Evolutionary conservation across 192 early-diverging fungal genomes (phyloP).

Genomic region (Umbelopsis sp.): DNA sequence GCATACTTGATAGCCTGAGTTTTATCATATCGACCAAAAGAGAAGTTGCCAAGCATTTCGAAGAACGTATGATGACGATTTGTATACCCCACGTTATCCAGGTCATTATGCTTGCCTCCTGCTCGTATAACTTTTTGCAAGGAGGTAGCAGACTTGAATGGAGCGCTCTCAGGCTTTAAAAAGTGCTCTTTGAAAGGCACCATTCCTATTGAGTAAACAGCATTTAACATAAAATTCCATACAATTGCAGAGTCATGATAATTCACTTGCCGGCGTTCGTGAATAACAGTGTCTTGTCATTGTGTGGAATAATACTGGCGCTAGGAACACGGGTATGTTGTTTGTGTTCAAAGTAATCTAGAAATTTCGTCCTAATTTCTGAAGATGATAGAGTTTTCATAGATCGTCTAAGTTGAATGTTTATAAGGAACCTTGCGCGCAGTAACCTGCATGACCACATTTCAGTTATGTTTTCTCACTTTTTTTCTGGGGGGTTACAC

Average conservation of each 20-base stretch:
- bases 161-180: slow-evolving; percentile 46
- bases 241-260: not conserved
- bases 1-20: slow-evolving; percentile 54
- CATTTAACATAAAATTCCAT: not conserved
- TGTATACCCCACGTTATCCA: slow-evolving; percentile 67
- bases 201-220: slow-evolving; percentile 42
- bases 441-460: slow-evolving; percentile 11
- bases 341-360: slow-evolving; percentile 47
- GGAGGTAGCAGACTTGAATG: slow-evolving; percentile 47
- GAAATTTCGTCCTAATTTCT: slow-evolving; percentile 47
- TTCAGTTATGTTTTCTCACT: not conserved
- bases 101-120: slow-evolving; percentile 64
- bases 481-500: not conserved
- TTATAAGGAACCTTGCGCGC: not conserved
- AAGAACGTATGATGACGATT: slow-evolving; percentile 68
- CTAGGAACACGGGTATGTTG: slow-evolving; percentile 44
- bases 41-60: slow-evolving; percentile 70
- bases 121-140: slow-evolving; percentile 61
- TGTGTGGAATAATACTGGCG: slow-evolving; percentile 54
- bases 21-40: slow-evolving; percentile 61
- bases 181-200: slow-evolving; percentile 61
- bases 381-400: slow-evolving; percentile 37
- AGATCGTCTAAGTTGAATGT: not conserved
- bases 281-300: slow-evolving; percentile 58
- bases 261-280: slow-evolving; percentile 52